Evolutionary conservation across 1,284 basidiomycete genomes (phyloP), one percentile per base, ranked within the genome.

Genomic region (Termitomyces sp.): DNA sequence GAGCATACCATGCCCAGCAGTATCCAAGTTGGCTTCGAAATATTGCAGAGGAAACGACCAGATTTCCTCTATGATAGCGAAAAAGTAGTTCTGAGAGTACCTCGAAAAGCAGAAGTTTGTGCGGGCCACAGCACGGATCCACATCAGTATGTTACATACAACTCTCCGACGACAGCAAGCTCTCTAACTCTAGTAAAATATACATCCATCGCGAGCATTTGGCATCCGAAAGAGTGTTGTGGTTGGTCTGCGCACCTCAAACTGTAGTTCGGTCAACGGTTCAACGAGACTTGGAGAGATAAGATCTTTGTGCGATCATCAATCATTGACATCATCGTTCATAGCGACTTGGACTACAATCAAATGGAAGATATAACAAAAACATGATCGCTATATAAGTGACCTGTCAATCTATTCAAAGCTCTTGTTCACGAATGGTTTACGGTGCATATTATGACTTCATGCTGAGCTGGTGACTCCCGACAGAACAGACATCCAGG

Each of bases 401-500:
- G 15, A 5, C 24, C 41, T 9, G 1, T 26, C 38, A 42, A 3
- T 3, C 13, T 42, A 15, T 17, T 34, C 13, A 34, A 13, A 34
- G 13, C 38, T 4, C 6, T 19, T 40, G 19, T 12, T 40, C 4
- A 21, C 19, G 19, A 7, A 21, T 21, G 12, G 19, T 33, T 24
- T 36, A 28, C 10, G 19, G 6, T 48, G 28, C 7, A 40, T 19
- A 17, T 28, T 43, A 15, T 26, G 15, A 26, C 21, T 38, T n/a
- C 38, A 59, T n/a, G 55, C 52, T 28, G 50, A 49, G 28, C 39
- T 64, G 42, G 61, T 60, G 7, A 69, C 59, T n/a, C 70, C 73
- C 24, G 69, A 67, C 55, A 72, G 70, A 36, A 74, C 68, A 5
- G 70, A 62, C 30, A 65, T 46, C 77, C 75, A 79, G 7, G 74